Evolutionary conservation across 495 filamentous ascomycete genomes (phyloP), one percentile per base, ranked within the genome.

Genomic region (Bacidia gigantensis): DNA sequence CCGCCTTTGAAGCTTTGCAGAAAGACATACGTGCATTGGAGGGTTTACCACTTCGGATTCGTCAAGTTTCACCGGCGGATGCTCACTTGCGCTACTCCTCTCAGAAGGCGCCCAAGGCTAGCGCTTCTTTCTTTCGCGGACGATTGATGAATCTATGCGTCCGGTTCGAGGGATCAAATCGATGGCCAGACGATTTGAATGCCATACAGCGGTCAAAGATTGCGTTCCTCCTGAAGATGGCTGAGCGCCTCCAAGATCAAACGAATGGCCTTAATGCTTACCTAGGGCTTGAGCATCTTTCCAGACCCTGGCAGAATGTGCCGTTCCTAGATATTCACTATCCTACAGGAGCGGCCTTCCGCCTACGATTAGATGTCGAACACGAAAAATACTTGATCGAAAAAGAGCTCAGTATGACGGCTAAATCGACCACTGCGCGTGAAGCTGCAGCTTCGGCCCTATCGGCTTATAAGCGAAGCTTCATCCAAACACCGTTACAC

Each of bases 161-260:
- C 22, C 89, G 90, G 56, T 96, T 98, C 58, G 92, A 98, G 68
- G 86, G 84, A 26, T 97, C 93, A 3, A 80, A 78, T 10, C 83
- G 89, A 51, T 98, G 92, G 92, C 93, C 92, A 0, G 89, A 97
- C 57, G 84, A 90, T 59, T 68, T 97, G 7, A 72, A 73, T 10
- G 89, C 92, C 2, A 90, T 98, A 42, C 92, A 97, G 63, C 78
- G 86, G 64, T 90, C 89, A 11, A 98, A 98, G 66, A 74, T 90
- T 21, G 93, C 90, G 0, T 93, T 98, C 61, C 74, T 97, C 1
- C 62, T 93, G 5, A 89, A 85, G 63, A 82, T 97, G 46, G 81
- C 79, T 23, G 80, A 79, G 46, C 74, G 84, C 0, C 65, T 98
- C 9, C 71, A 82, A 54, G 65, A 67, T 24, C 56, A 60, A 43